A percentile compares a stretch with the other conserved stretches of the same genome.
Evolutionary conservation across 2,329 filamentous ascomycete genomes (phyloP).

Genomic region (Scopulariopsis brevicaulis): DNA sequence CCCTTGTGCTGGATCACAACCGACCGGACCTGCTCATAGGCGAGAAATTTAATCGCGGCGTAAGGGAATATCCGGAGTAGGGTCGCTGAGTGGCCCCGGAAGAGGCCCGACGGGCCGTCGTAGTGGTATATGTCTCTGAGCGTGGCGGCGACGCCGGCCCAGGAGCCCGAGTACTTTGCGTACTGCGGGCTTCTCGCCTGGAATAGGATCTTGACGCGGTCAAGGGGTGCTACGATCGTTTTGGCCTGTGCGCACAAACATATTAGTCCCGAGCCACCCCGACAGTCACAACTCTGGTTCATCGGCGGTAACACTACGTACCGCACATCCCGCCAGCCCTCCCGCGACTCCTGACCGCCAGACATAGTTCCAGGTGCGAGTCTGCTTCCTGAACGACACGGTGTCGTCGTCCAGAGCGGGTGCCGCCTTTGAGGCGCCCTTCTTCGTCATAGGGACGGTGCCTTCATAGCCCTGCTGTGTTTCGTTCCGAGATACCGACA

Average conservation of each 20-base stretch:
- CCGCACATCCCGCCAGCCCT: constrained; percentile 82
- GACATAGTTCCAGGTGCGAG: constrained; percentile 71
- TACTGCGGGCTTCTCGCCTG: constrained; percentile 92
- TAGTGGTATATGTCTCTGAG: constrained; percentile 71
- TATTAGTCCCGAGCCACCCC: constrained; percentile 7
- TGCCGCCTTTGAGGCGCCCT: constrained; percentile 24
- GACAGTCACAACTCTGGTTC: neutral
- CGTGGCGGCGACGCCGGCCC: constrained; percentile 71
- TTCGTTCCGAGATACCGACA: constrained; percentile 1
- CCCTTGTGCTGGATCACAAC: constrained; percentile 58
- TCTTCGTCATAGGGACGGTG: constrained; percentile 13
- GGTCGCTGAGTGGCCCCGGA: constrained; percentile 89
- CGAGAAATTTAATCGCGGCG: constrained; percentile 93
- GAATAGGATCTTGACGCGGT: constrained; percentile 97
- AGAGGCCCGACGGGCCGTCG: constrained; percentile 68
- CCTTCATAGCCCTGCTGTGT: neutral
- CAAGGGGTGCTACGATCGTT: constrained; percentile 87
- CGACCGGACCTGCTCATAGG: constrained; percentile 90
- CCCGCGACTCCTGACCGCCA: constrained; percentile 77
- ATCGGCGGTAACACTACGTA: constrained; percentile 34
- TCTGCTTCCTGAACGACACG: constrained; percentile 32
- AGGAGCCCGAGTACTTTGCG: constrained; percentile 82
- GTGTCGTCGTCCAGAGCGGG: constrained; percentile 39
- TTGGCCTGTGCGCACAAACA: constrained; percentile 54
- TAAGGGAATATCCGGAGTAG: constrained; percentile 93